Percentiles rank a stretch among this genome's conserved stretches.
Conservation (phyloP, 192 early-diverging fungal species). For the Podila epicladia region DNA sequence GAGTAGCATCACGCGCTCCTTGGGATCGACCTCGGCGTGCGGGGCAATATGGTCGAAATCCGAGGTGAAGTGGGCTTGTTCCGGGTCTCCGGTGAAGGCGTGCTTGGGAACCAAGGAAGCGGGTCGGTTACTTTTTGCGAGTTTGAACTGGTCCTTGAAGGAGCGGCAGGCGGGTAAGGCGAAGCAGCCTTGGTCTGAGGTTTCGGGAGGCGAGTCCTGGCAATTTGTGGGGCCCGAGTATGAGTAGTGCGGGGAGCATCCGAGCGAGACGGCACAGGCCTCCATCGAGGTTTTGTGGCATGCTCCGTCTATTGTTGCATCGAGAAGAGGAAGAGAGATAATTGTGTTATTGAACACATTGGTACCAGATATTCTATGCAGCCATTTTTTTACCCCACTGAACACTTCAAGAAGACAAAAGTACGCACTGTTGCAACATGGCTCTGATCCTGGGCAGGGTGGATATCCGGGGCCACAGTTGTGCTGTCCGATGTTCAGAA, state of each 20-base stretch:
- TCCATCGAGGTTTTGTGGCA: conserved; percentile 37
- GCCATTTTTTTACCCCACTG: background rate
- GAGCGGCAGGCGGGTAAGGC: conserved; percentile 30
- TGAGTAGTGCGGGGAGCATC: conserved; percentile 26
- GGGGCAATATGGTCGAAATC: conserved; percentile 64
- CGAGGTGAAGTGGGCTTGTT: conserved; percentile 55
- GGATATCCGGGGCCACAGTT: conserved; percentile 16
- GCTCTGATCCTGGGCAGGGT: conserved; percentile 16
- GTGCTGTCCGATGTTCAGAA: background rate
- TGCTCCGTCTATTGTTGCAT: conserved; percentile 11
- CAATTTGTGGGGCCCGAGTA: background rate
- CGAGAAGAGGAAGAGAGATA: too few relatives aligned
- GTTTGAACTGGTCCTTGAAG: conserved; percentile 33
- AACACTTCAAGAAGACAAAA: background rate
- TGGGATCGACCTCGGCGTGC: conserved; percentile 36
- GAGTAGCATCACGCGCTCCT: conserved; percentile 9
- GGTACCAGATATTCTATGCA: too few relatives aligned
- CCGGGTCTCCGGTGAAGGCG: conserved; percentile 60
- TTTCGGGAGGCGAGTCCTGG: background rate
- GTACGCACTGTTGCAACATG: conserved; percentile 43
- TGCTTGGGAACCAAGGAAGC: conserved; percentile 17
- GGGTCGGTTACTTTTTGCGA: background rate
- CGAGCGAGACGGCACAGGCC: conserved; percentile 29
- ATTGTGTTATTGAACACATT: too few relatives aligned
- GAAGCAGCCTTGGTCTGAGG: conserved; percentile 25